These are phyloP conservation scores for Fusarium phyllophilum DNA, from an alignment of 2,329 filamentous ascomycete species.

Conservation along the genomic window DNA sequence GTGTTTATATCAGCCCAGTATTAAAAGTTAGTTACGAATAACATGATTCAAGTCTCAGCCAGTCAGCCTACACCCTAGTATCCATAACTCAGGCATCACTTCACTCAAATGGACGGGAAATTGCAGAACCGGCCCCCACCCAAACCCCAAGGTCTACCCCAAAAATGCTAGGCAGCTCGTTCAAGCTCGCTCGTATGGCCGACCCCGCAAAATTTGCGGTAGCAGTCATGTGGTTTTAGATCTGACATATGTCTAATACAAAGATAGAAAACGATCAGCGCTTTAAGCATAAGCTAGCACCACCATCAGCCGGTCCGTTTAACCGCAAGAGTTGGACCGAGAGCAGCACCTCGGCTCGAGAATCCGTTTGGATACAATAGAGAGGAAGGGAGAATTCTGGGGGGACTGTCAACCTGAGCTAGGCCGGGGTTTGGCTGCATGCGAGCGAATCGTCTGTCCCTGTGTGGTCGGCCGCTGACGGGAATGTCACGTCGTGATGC, in stretches of 20 bases:
- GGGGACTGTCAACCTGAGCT: conserved; percentile 7
- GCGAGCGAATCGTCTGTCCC: conserved; percentile 13
- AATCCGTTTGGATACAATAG: background rate
- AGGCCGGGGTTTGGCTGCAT: background rate
- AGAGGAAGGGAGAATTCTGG: background rate
- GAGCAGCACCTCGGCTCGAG: conserved; percentile 8
- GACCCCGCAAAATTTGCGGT: conserved; percentile 21
- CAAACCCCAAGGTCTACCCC: background rate
- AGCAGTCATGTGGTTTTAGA: conserved; percentile 13
- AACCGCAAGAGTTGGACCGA: conserved; percentile 24
- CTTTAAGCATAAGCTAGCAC: conserved; percentile 29
- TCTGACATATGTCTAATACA: conserved; percentile 16
- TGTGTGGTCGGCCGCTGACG: conserved; percentile 1
- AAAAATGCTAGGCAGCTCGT: background rate
- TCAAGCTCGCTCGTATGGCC: background rate
- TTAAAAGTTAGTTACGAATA: background rate
- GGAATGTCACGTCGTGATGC: conserved; percentile 16
- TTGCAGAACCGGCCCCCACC: background rate
- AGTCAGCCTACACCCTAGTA: background rate
- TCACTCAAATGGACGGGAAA: background rate
- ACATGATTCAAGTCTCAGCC: background rate
- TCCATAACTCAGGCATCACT: background rate
- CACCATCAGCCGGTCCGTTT: conserved; percentile 36
- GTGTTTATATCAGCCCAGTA: background rate
- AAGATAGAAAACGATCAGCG: conserved; percentile 16